A percentile compares a stretch with the other conserved stretches of the same genome.
Evolutionary conservation across 371 early-diverging fungal species (phyloP).

Genomic region (Amoeboaphelidium occidentale): DNA sequence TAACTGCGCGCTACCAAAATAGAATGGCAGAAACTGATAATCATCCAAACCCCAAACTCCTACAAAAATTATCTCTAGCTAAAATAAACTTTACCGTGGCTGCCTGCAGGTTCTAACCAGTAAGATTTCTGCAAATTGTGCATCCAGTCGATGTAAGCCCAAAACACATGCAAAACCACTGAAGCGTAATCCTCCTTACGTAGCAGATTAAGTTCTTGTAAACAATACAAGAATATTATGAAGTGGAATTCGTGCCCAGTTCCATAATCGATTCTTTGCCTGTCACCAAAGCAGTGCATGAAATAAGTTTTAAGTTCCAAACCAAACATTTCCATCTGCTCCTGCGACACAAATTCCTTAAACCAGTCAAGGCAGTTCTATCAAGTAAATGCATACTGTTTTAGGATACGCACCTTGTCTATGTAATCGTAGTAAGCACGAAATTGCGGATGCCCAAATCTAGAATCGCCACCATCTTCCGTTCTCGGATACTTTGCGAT

Average conservation of each 20-base stretch:
- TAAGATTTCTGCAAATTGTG: slow-evolving; percentile 69
- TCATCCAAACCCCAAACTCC: slow-evolving; percentile 99
- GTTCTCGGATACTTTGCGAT: too few relatives aligned
- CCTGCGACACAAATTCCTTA: slow-evolving; percentile 2
- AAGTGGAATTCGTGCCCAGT: slow-evolving; percentile 98
- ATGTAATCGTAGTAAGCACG: neutral
- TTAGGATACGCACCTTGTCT: neutral
- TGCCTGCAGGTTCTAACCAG: slow-evolving; percentile 96
- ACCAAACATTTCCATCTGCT: slow-evolving; percentile 13
- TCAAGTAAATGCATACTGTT: neutral
- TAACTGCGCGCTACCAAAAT: slow-evolving; percentile 81
- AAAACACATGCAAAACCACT: slow-evolving; percentile 1
- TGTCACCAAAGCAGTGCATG: slow-evolving; percentile 74
- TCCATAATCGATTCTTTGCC: slow-evolving; percentile 94
- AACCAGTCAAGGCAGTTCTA: neutral
- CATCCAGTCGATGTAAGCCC: slow-evolving; percentile 63
- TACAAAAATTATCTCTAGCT: too few relatives aligned
- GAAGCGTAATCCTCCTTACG: neutral
- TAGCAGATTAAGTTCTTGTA: neutral
- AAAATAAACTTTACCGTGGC: too few relatives aligned
- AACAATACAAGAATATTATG: slow-evolving; percentile 53
- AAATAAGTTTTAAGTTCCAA: slow-evolving; percentile 60
- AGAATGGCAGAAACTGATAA: slow-evolving; percentile 90
- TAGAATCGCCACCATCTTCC: too few relatives aligned
- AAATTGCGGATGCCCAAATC: neutral